Evolutionary conservation across 2,329 filamentous ascomycete genomes (phyloP).

Genomic region (Xylariaceae sp.): DNA sequence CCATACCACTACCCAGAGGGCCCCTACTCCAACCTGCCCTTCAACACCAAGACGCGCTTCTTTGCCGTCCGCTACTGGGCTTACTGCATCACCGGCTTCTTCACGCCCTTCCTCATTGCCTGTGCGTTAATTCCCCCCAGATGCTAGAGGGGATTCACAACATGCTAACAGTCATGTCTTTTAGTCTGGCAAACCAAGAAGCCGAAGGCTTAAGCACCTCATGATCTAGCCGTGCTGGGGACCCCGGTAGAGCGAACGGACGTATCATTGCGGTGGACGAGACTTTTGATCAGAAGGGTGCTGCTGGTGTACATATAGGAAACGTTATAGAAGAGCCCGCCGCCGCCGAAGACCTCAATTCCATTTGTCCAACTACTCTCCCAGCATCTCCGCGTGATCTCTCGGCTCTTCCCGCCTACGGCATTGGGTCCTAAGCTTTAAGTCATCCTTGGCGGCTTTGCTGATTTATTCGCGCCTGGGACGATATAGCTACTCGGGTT

Average conservation of each 20-base stretch:
- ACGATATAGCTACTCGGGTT: too few species aligned
- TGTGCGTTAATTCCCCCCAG: conserved; percentile 45
- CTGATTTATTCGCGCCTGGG: too few species aligned
- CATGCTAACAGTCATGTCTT: conserved; percentile 8
- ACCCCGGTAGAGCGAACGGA: not conserved
- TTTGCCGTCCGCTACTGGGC: conserved; percentile 81
- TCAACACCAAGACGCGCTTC: conserved; percentile 87
- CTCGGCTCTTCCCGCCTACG: not conserved
- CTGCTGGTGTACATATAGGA: conserved; percentile 28
- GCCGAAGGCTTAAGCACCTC: conserved; percentile 39
- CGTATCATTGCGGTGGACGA: not conserved
- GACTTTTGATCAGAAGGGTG: not conserved
- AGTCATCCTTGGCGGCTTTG: too few species aligned
- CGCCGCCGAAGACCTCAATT: conserved; percentile 13
- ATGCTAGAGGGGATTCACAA: not conserved
- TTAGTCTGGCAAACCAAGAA: conserved; percentile 51
- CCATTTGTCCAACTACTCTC: conserved; percentile 17
- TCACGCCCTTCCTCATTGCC: conserved; percentile 59
- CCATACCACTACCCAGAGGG: conserved; percentile 99
- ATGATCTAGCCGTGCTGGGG: conserved; percentile 5
- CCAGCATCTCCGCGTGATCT: not conserved
- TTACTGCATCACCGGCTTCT: conserved; percentile 58
- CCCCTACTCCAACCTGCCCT: conserved; percentile 89
- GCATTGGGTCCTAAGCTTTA: not conserved
- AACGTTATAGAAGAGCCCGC: conserved; percentile 25